Evolutionary conservation across 305 asterid genomes (phyloP).

Genomic region (Caryopteris hybrid): DNA sequence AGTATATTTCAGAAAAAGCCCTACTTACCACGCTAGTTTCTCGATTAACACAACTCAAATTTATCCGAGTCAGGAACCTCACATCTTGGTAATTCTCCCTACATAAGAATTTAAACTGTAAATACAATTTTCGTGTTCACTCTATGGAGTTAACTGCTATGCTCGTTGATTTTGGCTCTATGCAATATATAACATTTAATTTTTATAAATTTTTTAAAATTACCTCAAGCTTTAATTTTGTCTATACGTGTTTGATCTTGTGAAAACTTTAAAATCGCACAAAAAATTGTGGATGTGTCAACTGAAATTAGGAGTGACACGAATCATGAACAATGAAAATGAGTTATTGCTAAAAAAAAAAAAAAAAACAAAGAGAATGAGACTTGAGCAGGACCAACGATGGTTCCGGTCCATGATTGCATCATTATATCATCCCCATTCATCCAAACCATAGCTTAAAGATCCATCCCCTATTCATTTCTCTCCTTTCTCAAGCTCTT

Average conservation of each 20-base stretch:
- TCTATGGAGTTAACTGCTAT: constrained; percentile 50
- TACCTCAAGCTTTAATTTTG: too few relatives aligned
- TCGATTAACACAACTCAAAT: constrained; percentile 71
- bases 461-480: constrained; percentile 93
- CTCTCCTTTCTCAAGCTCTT: constrained; percentile 89
- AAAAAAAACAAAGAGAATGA: constrained; percentile 15
- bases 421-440: constrained; percentile 73
- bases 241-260: too few relatives aligned
- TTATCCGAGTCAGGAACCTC: constrained; percentile 67
- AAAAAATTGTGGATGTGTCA: too few relatives aligned
- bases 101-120: constrained; percentile 74
- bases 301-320: too few relatives aligned
- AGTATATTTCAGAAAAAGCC: too few relatives aligned
- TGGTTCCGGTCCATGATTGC: constrained; percentile 94
- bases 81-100: constrained; percentile 84
- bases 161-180: too few relatives aligned
- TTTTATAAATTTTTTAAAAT: too few relatives aligned
- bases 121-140: constrained; percentile 82
- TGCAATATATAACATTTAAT: too few relatives aligned
- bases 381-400: constrained; percentile 83
- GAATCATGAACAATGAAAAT: too few relatives aligned
- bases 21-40: constrained; percentile 71
- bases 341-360: too few relatives aligned
- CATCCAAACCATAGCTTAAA: constrained; percentile 92
- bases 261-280: too few relatives aligned